Evolutionary conservation across 2,329 filamentous ascomycete genomes (phyloP), one percentile per base, ranked within the genome.

Genomic region (Scorias spongiosa): DNA sequence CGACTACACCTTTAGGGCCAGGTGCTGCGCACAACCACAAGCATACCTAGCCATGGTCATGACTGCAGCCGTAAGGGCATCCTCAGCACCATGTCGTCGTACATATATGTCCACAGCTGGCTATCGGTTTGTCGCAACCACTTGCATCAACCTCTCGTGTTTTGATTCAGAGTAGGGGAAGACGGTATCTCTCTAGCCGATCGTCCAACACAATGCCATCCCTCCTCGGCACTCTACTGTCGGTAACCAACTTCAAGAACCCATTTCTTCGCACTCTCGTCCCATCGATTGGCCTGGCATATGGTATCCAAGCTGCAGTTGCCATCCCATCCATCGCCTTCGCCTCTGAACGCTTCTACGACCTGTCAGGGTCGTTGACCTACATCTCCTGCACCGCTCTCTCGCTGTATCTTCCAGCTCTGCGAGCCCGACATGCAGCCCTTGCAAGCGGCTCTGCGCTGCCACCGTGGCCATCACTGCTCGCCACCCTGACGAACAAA

Each of bases 321-420:
- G 79, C 75, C 4, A 57, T 79, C 2, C 80, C 80, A 5, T 80
- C 76, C 5, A 75, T 81, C 47, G 49, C 70, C 20, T 64, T 66
- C 29, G 70, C 76, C 53, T 73, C 74, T 6, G 80, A 84, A 55
- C 71, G 74, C 32, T 81, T 80, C 66, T 84, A 80, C 57, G 80
- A 84, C 56, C 59, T 80, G 40, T 79, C 76, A 2, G 80, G 80
- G 40, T 78, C 76, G 11, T 54, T 80, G 29, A 82, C 79, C 2
- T 81, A 80, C 55, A 67, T 83, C 32, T 74, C 75, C 43, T 78
- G 78, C 57, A 76, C 75, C 11, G 72, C 74, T 0, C 59, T 81
- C 26, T 76, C 72, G 46, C 64, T 83, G 12, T 76, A 74, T 49
- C 65, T 82, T 12, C 78, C 78, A 0, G 69, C 70, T 2, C 62